These are phyloP conservation scores for Saccharomyces pastorianus DNA, from an alignment of 1,139 yeast species.

Conservation along the genomic window DNA sequence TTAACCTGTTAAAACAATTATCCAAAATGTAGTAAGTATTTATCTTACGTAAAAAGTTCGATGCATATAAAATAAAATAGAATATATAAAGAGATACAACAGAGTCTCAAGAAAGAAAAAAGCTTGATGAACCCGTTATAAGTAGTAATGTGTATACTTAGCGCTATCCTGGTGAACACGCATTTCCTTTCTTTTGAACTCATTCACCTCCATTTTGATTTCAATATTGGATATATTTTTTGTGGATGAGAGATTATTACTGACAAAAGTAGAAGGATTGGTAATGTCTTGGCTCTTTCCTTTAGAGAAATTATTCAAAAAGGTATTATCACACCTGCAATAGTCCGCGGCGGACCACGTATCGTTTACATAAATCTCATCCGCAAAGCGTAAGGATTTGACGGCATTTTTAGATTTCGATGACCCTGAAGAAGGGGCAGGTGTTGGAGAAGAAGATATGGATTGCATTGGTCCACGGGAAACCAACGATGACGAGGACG, in stretches of 20 bases:
- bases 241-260: conserved; percentile 2
- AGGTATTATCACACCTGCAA: conserved; percentile 21
- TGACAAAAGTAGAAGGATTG: conserved; percentile 1
- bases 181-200: conserved; percentile 28
- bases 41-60: not conserved
- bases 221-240: conserved; percentile 5
- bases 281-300: conserved; percentile 7
- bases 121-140: not conserved
- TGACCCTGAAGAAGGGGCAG: not conserved
- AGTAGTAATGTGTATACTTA: conserved; percentile 25
- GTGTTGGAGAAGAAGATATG: conserved; percentile 3
- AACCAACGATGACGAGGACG: conserved; percentile 1
- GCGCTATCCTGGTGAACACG: conserved; percentile 25
- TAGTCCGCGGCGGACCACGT: conserved; percentile 24
- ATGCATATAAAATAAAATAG: not conserved
- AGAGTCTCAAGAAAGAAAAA: not conserved
- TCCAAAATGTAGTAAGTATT: not conserved
- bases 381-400: conserved; percentile 15
- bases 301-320: conserved; percentile 15
- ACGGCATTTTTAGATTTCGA: not conserved
- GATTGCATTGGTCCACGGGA: conserved; percentile 2
- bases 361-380: conserved; percentile 15
- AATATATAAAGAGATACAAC: not conserved
- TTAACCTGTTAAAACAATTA: not conserved
- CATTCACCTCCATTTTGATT: conserved; percentile 26